phyloP scores from a whole-genome alignment of 768 basidiomycete genomes.

The Sarcomyxa edulis region DNA sequence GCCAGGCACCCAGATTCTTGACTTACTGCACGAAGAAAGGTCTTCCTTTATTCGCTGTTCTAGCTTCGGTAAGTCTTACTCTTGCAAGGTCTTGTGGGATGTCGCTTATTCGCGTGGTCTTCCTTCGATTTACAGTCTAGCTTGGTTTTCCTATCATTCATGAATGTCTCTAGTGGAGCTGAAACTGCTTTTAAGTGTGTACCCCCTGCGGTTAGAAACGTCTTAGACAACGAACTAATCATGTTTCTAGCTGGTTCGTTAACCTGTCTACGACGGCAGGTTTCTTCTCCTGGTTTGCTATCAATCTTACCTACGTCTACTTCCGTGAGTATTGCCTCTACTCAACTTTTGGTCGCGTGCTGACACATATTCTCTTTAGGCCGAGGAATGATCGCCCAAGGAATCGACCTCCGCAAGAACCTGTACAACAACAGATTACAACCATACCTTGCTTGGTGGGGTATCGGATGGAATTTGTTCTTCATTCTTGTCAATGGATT shows the following conservation, averaged over 20 bases:
- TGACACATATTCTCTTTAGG: conserved; percentile 21
- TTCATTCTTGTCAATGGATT: conserved; percentile 35
- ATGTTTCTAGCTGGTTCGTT: conserved; percentile 35
- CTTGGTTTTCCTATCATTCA: conserved; percentile 53
- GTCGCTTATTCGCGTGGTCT: background rate
- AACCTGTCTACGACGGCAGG: conserved; percentile 63
- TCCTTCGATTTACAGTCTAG: conserved; percentile 20
- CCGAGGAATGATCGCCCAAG: conserved; percentile 49
- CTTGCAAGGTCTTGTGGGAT: too few relatives aligned
- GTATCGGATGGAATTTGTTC: conserved; percentile 45
- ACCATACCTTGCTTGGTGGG: conserved; percentile 55
- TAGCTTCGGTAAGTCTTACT: conserved; percentile 23
- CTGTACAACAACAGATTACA: conserved; percentile 43
- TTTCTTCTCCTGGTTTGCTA: conserved; percentile 62
- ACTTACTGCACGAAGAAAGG: conserved; percentile 42
- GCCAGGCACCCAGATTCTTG: conserved; percentile 42
- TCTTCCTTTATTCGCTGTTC: conserved; percentile 37
- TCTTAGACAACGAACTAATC: background rate
- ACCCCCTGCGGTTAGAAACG: background rate
- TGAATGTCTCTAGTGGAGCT: conserved; percentile 55
- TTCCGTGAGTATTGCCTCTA: conserved; percentile 44
- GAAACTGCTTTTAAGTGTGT: conserved; percentile 53
- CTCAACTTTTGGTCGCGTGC: background rate
- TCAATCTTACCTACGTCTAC: conserved; percentile 68
- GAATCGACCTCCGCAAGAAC: conserved; percentile 46